Evolutionary conservation across 2,329 filamentous ascomycete species (phyloP).

Genomic region (Cladophialophora exuberans): DNA sequence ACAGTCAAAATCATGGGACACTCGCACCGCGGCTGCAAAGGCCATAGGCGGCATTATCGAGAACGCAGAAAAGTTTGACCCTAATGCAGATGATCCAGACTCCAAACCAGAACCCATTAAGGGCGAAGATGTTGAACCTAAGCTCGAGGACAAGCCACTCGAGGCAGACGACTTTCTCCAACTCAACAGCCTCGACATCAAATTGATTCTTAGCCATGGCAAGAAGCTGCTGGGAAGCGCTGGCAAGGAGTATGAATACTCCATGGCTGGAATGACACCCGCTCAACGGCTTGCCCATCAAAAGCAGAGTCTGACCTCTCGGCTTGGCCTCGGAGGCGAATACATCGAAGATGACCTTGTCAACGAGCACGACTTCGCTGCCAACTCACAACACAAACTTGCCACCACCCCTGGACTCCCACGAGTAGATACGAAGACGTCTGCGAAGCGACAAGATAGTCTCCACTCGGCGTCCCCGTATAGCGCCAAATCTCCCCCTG

Average conservation of each 20-base stretch:
- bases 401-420: constrained; percentile 45
- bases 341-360: constrained; percentile 84
- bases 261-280: constrained; percentile 78
- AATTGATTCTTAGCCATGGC: constrained; percentile 78
- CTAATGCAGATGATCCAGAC: constrained; percentile 72
- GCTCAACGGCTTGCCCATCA: constrained; percentile 79
- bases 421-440: constrained; percentile 54
- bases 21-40: constrained; percentile 87
- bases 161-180: constrained; percentile 66
- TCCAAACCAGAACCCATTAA: constrained; percentile 57
- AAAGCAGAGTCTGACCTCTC: constrained; percentile 81
- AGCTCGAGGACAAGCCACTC: constrained; percentile 43
- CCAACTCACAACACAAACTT: constrained; percentile 49
- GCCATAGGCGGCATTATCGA: constrained; percentile 93
- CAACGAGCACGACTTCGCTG: constrained; percentile 63
- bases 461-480: constrained; percentile 46
- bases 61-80: constrained; percentile 84
- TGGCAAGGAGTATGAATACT: constrained; percentile 81
- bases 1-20: constrained; percentile 95
- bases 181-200: constrained; percentile 75
- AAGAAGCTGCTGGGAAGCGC: constrained; percentile 81
- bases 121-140: constrained; percentile 41
- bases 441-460: constrained; percentile 47
- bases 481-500: constrained; percentile 51
- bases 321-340: constrained; percentile 82